phyloP scores from a whole-genome alignment of 2,329 filamentous ascomycete genomes.

The Aspergillus pseudonomiae region DNA sequence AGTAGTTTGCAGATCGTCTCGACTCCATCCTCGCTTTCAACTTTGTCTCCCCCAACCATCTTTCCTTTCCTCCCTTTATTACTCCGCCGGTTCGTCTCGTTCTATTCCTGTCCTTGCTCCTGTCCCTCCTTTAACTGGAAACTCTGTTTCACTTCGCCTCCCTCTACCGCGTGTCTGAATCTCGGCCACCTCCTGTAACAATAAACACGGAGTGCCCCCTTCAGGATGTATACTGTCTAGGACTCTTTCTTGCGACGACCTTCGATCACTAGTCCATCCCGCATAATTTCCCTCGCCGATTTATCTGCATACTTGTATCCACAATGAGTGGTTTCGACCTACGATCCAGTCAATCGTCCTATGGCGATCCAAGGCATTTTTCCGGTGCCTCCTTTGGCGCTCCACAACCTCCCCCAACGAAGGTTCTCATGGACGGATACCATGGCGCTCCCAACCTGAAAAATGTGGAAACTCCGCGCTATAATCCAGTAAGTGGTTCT shows the following conservation, averaged over 20 bases:
- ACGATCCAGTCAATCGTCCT: constrained; percentile 45
- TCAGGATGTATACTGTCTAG: constrained; percentile 22
- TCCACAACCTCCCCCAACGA: constrained; percentile 40
- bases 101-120: background rate
- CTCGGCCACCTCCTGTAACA: constrained; percentile 6
- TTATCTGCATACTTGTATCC: constrained; percentile 7
- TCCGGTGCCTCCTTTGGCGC: constrained; percentile 39
- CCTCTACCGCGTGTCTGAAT: background rate
- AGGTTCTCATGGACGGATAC: constrained; percentile 63
- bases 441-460: constrained; percentile 59
- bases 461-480: constrained; percentile 57
- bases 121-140: background rate
- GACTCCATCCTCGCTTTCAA: constrained; percentile 6
- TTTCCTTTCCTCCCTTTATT: background rate
- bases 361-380: constrained; percentile 44
- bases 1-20: background rate
- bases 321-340: constrained; percentile 40
- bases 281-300: constrained; percentile 14
- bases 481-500: constrained; percentile 57
- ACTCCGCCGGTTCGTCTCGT: background rate
- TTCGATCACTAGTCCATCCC: constrained; percentile 9
- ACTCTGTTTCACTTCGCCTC: background rate
- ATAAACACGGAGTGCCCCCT: constrained; percentile 9
- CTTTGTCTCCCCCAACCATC: background rate
- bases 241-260: constrained; percentile 7